These are phyloP conservation scores for Cladosporium velox DNA, from an alignment of 2,329 filamentous ascomycete species.

Conservation along the genomic window DNA sequence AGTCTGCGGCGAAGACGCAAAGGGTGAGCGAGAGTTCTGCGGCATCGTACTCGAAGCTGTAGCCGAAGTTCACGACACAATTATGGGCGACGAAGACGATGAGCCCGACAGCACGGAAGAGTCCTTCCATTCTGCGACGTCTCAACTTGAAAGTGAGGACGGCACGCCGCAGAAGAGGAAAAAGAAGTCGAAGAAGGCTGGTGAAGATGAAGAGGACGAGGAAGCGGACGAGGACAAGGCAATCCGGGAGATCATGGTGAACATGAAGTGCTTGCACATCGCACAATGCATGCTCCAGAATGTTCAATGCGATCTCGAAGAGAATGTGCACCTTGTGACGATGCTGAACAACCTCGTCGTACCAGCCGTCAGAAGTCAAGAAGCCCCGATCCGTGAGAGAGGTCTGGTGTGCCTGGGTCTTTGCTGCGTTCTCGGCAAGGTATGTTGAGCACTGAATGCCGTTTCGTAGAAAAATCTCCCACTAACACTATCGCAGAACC, in stretches of 20 bases:
- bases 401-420: constrained; percentile 87
- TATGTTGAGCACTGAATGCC: constrained; percentile 35
- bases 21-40: constrained; percentile 80
- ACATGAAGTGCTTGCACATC: constrained; percentile 97
- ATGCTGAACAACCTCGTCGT: constrained; percentile 98
- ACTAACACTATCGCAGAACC: constrained; percentile 17
- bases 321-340: constrained; percentile 88
- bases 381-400: constrained; percentile 87
- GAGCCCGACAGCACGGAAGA: constrained; percentile 55
- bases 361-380: constrained; percentile 88
- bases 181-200: constrained; percentile 47
- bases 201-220: constrained; percentile 57
- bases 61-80: constrained; percentile 93
- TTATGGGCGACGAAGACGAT: constrained; percentile 67
- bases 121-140: constrained; percentile 91
- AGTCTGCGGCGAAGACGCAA: constrained; percentile 74
- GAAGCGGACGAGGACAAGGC: constrained; percentile 69
- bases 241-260: constrained; percentile 89
- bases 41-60: constrained; percentile 88
- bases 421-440: constrained; percentile 85
- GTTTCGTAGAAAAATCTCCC: neutral
- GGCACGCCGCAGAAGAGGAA: constrained; percentile 44
- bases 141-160: constrained; percentile 72
- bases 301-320: constrained; percentile 81
- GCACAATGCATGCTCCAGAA: constrained; percentile 97